Base-by-base conservation (phyloP, 192 early-diverging fungal species). In the Backusella westeae region DNA sequence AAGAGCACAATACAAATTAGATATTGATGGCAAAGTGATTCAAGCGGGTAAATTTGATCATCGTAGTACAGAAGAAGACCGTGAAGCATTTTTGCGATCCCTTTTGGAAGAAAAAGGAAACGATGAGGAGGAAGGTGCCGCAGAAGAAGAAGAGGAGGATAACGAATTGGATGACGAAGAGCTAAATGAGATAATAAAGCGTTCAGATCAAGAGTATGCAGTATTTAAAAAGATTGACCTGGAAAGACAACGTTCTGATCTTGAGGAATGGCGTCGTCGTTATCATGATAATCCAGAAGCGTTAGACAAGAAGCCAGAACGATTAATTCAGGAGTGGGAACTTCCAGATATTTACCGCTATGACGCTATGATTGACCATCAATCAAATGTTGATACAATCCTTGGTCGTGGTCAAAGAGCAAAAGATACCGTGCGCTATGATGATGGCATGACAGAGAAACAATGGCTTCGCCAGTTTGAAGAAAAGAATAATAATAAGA, bases 11-110 rank as follows among this genome's bases (percentile, higher is more conserved):
- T 94, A 93, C 82, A 99, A 99, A 80, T 84, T 97, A 39, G 94
- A 96, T 76, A 93, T 99, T 80, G 97, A 99, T 75, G 95, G 94
- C 74, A 97, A 98, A 83, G 94, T 99, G 67, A 99, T 99, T 81
- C 96, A 99, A 82, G 96, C 96, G 42, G 97, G 97, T 53, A 99
- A 98, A 83, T 99, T 99, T 82, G 97, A 99, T 80, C 90, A 98
- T 79, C 96, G 97, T 79, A 96, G 94, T 80, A 92, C 93, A 1
- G 93, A 92, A 29, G 91, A 95, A 69, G 97, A 99, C 77, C 92
- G 96, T 66, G 97, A 99, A 73, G 91, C 89, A 19, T 89, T 96
- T 65, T 78, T 99, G 78, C 89, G 95, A 46, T 89, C 93, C 26
- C 83, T 97, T 39, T 87, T 76, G 4, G 74, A 76, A 59, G 92